Evolutionary conservation across 345 rosid species (phyloP).

Genomic region (Eucalyptus viminalis): DNA sequence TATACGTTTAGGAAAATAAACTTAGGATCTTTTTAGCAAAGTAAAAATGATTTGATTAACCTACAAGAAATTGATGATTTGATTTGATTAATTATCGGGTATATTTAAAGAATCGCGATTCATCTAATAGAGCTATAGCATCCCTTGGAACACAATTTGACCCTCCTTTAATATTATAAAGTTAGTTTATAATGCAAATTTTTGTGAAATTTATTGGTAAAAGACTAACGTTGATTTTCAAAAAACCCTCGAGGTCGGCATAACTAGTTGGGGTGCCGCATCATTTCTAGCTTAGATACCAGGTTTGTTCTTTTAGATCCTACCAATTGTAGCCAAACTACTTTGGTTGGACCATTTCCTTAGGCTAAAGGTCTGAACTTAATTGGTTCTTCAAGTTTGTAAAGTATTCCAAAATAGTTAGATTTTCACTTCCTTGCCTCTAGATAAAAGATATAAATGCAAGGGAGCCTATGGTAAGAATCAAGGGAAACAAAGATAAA

Average conservation of each 20-base stretch:
- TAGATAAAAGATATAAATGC: too few species aligned
- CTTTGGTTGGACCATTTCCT: too few species aligned
- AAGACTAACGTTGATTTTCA: not conserved
- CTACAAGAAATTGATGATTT: not conserved
- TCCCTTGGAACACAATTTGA: not conserved
- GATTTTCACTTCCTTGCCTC: too few species aligned
- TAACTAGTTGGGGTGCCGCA: accelerated
- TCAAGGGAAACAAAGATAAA: too few species aligned
- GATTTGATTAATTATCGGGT: accelerated
- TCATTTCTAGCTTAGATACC: too few species aligned
- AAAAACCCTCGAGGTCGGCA: too few species aligned
- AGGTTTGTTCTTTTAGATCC: too few species aligned
- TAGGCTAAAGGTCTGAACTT: too few species aligned
- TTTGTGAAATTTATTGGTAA: not conserved
- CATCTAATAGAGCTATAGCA: not conserved
- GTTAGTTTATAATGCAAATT: accelerated
- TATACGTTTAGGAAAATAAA: not conserved
- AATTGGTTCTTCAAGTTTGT: too few species aligned
- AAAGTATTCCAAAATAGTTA: too few species aligned
- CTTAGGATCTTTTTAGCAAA: not conserved
- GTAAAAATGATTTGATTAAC: not conserved
- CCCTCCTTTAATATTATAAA: not conserved
- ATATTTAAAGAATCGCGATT: not conserved
- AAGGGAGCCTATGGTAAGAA: too few species aligned
- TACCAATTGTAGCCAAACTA: too few species aligned